Percentiles rank a stretch among this genome's conserved stretches.
phyloP scores from a whole-genome alignment of 495 filamentous ascomycete species.

The Xylaria scruposa region DNA sequence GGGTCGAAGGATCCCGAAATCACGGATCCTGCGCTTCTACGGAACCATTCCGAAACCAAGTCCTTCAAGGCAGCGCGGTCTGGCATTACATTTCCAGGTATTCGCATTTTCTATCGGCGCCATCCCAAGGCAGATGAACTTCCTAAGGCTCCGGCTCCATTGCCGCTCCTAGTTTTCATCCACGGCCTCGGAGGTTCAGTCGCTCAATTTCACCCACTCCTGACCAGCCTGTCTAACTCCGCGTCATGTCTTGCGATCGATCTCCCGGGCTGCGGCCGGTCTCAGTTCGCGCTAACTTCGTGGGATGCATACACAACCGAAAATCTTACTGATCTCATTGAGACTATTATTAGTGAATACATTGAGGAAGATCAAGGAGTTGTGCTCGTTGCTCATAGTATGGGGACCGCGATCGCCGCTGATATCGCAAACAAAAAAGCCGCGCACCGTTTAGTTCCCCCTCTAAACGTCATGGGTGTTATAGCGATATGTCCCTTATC shows the following conservation, averaged over 20 bases:
- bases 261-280: constrained; percentile 85
- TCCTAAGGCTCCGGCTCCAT: constrained; percentile 69
- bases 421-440: constrained; percentile 71
- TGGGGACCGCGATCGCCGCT: constrained; percentile 82
- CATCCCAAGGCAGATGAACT: constrained; percentile 83
- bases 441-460: constrained; percentile 50
- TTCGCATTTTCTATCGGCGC: constrained; percentile 82
- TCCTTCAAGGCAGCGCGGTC: constrained; percentile 68
- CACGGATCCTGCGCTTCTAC: constrained; percentile 77
- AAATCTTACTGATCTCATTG: constrained; percentile 75
- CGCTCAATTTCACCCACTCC: constrained; percentile 83
- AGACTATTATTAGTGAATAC: constrained; percentile 72
- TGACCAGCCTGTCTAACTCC: constrained; percentile 81
- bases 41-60: constrained; percentile 74
- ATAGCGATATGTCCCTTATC: constrained; percentile 81
- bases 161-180: constrained; percentile 89
- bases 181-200: constrained; percentile 91
- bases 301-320: constrained; percentile 85
- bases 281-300: constrained; percentile 68
- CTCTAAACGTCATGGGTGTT: constrained; percentile 73
- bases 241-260: constrained; percentile 91
- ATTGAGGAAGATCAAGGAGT: constrained; percentile 74
- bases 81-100: constrained; percentile 71
- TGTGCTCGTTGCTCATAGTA: constrained; percentile 84
- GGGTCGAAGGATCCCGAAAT: constrained; percentile 43